phyloP scores from a whole-genome alignment of 441 rosid species.

The Gossypium laxum region DNA sequence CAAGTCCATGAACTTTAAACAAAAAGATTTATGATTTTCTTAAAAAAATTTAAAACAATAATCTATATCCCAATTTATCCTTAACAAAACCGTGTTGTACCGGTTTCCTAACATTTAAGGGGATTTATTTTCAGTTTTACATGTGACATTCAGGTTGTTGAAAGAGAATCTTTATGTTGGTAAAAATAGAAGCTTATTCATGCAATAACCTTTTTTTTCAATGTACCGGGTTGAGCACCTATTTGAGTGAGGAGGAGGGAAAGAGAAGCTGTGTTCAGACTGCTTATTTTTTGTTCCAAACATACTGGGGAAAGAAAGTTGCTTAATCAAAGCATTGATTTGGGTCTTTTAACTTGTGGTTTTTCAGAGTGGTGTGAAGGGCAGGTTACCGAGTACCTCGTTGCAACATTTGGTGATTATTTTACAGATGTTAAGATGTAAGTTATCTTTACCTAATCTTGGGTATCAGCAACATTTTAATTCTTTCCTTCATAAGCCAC shows the following conservation, averaged over 20 bases:
- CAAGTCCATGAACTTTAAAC: background rate
- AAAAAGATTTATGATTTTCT: background rate
- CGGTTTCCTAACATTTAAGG: background rate
- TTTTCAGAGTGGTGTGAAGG: constrained; percentile 89
- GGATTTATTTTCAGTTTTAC: background rate
- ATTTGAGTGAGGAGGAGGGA: background rate
- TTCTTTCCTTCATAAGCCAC: background rate
- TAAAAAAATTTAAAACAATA: background rate
- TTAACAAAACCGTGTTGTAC: background rate
- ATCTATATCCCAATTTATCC: background rate
- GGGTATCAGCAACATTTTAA: background rate
- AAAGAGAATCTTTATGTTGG: background rate
- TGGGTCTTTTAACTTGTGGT: constrained; percentile 16
- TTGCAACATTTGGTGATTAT: constrained; percentile 91
- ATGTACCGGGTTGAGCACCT: background rate
- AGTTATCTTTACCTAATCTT: constrained; percentile 27
- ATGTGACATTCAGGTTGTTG: background rate
- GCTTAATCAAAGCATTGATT: constrained; percentile 13
- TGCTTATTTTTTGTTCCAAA: background rate
- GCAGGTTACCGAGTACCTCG: constrained; percentile 87
- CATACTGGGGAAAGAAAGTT: background rate
- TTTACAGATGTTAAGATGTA: constrained; percentile 92
- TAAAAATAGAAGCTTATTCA: background rate
- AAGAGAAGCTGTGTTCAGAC: background rate
- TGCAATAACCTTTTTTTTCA: background rate